Conservation (phyloP, 2,329 filamentous ascomycete genomes). For the Diaporthe capsici region DNA sequence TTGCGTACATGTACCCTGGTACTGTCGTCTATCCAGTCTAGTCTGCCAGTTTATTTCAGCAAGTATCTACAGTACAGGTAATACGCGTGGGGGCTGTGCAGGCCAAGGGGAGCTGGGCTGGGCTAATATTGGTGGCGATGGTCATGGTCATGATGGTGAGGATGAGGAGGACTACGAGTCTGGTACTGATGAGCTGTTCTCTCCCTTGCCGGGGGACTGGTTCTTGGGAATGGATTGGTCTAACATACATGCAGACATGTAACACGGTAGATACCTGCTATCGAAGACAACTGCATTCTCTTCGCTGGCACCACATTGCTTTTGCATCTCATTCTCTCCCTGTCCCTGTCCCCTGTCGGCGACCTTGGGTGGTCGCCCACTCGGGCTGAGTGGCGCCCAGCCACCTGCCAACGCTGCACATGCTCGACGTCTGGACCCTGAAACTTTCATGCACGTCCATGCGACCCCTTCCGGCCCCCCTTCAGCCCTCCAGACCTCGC, state of each 20-base stretch:
- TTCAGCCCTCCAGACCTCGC: not conserved
- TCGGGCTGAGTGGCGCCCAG: conserved; percentile 28
- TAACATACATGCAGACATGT: too few relatives aligned
- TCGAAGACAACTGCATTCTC: not conserved
- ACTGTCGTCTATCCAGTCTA: not conserved
- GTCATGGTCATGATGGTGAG: not conserved
- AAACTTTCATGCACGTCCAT: conserved; percentile 31
- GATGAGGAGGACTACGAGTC: not conserved
- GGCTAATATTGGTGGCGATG: not conserved
- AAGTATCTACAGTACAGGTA: not conserved
- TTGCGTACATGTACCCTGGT: conserved; percentile 7
- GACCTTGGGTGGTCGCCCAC: not conserved
- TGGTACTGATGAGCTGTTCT: not conserved
- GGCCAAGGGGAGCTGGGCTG: not conserved
- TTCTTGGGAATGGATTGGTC: too few relatives aligned
- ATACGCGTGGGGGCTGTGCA: conserved; percentile 13
- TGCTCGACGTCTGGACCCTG: conserved; percentile 25
- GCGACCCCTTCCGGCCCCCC: not conserved
- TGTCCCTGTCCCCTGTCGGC: conserved; percentile 5
- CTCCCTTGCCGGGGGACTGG: too few relatives aligned
- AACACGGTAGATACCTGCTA: not conserved
- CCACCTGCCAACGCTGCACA: conserved; percentile 25
- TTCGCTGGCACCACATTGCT: conserved; percentile 15
- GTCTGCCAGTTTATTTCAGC: not conserved
- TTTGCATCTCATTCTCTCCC: not conserved